A percentile compares a stretch with the other conserved stretches of the same genome.
phyloP scores from a whole-genome alignment of 2,329 filamentous ascomycete species.

The Colletotrichum sp. region DNA sequence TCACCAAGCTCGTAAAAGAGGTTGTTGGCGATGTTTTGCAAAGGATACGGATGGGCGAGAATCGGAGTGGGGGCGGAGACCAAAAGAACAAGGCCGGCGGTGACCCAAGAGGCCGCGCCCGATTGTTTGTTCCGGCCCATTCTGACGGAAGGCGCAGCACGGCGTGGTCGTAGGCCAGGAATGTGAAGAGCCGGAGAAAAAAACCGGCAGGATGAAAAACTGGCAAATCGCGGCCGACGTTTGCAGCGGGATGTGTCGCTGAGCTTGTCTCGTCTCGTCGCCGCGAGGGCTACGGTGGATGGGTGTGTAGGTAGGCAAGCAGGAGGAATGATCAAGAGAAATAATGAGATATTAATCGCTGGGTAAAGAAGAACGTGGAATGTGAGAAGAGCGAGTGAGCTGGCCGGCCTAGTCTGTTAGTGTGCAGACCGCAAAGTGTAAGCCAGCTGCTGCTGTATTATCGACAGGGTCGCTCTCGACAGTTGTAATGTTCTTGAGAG shows the following conservation, averaged over 20 bases:
- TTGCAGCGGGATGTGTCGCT: neutral
- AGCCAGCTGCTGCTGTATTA: neutral
- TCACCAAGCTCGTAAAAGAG: slow-evolving; percentile 52
- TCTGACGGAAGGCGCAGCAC: slow-evolving; percentile 23
- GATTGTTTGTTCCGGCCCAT: slow-evolving; percentile 10
- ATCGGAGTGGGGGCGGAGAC: slow-evolving; percentile 34
- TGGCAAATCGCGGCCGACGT: neutral
- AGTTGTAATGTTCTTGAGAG: neutral
- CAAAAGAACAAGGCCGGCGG: slow-evolving; percentile 43
- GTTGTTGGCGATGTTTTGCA: slow-evolving; percentile 38
- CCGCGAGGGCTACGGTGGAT: neutral
- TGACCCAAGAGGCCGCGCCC: slow-evolving; percentile 18
- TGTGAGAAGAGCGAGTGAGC: neutral
- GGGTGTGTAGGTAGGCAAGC: neutral
- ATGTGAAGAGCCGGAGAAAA: neutral
- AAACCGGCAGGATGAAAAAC: neutral
- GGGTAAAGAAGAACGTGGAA: neutral
- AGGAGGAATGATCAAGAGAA: slow-evolving; percentile 5
- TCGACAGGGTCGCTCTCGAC: neutral
- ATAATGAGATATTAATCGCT: slow-evolving; percentile 12
- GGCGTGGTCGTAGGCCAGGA: slow-evolving; percentile 36
- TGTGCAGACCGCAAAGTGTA: slow-evolving; percentile 3
- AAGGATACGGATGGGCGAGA: slow-evolving; percentile 52
- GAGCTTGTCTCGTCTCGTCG: neutral
- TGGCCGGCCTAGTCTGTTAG: slow-evolving; percentile 15